Evolutionary conservation across 2,329 filamentous ascomycete species (phyloP), one percentile per base, ranked within the genome.

Genomic region (Elsinoe perseae): DNA sequence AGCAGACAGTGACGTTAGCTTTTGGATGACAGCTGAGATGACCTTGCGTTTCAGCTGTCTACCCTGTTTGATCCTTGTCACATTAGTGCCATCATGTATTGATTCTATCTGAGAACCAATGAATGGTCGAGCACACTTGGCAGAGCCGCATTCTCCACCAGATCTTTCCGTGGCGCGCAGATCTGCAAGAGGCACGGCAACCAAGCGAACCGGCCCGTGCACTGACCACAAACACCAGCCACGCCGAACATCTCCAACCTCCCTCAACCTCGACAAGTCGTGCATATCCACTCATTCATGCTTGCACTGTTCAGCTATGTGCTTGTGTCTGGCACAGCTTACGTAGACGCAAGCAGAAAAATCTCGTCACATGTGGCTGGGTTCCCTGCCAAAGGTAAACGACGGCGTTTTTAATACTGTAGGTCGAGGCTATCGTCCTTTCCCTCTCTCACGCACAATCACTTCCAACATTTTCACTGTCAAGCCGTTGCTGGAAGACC

Each of bases 321-420:
- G 43, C 23, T 16, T 28, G 43, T 32, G 18, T 18, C 23, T 50
- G 27, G 44, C 44, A 7, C 44, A 25, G 30, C 30, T 36, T 52
- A 52, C 48, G 48, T 52, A 52, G 48, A 52, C 48, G 28, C 32
- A 32, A 23, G 28, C 28, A 52, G 32, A 23, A 23, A 52, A 38
- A 20, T n/a, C 30, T 52, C 48, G 30, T 52, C 48, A 52, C 48
- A 52, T 14, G 48, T 52, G 48, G 48, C 48, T 52, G 48, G 48
- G 25, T 34, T 52, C 48, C 48, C 48, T 52, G 48, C 48, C 48
- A n/a, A 38, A 36, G 28, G 48, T 52, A 52, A 52, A 38, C 48
- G 48, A 52, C 28, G 48, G 48, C 48, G 48, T 52, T 52, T 50
- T 52, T 32, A 50, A 52, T 38, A 52, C 32, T 21, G 30, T 52